Evolutionary conservation across 306 rosid species (phyloP).

Genomic region (Hippophae tibetana): DNA sequence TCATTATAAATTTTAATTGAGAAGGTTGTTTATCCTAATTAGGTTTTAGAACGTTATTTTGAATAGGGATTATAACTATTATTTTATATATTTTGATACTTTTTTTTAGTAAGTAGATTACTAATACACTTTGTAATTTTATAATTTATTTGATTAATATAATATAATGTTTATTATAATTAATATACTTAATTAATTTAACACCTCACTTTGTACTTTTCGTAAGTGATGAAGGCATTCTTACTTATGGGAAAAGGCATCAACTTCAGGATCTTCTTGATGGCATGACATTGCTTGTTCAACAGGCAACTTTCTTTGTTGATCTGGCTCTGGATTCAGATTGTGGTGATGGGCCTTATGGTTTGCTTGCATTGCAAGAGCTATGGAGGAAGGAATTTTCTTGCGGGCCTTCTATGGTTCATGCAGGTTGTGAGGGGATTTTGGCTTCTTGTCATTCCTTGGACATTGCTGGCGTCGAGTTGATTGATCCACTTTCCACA

Average conservation of each 20-base stretch:
- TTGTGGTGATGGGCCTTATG: slow-evolving; percentile 92
- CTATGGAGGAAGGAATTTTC: slow-evolving; percentile 96
- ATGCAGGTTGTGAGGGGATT: slow-evolving; percentile 97
- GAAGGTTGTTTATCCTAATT: no score
- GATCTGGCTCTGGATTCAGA: slow-evolving; percentile 88
- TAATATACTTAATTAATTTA: no score
- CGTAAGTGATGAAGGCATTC: slow-evolving; percentile 63
- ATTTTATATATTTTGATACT: no score
- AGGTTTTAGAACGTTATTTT: no score
- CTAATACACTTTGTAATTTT: no score
- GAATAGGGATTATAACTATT: no score
- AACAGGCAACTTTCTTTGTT: slow-evolving; percentile 87
- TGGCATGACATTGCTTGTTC: slow-evolving; percentile 77
- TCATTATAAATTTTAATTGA: no score
- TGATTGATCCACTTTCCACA: slow-evolving; percentile 90
- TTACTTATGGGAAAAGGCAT: slow-evolving; percentile 78
- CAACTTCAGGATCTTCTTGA: slow-evolving; percentile 98
- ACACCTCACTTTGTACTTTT: no score
- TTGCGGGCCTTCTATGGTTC: slow-evolving; percentile 95
- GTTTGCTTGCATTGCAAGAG: slow-evolving; percentile 94
- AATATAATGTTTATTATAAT: no score
- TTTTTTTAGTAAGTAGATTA: no score
- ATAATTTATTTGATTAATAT: no score
- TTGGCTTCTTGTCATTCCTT: slow-evolving; percentile 92
- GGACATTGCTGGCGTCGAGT: slow-evolving; percentile 97